phyloP scores from a whole-genome alignment of 768 basidiomycete genomes.

The Asterophora parasitica region DNA sequence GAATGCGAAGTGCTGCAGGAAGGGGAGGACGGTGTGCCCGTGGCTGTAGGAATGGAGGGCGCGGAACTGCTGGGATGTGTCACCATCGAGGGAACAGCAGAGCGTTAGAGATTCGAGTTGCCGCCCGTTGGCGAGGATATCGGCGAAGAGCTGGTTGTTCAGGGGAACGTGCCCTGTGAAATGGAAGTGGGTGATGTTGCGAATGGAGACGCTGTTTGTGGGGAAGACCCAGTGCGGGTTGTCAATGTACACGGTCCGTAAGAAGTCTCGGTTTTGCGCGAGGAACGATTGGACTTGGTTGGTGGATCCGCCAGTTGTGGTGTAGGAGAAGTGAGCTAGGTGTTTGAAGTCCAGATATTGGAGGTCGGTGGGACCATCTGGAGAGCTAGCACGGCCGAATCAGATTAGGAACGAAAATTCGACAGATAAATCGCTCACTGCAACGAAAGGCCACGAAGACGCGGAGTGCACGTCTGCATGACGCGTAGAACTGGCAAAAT shows the following conservation, averaged over 20 bases:
- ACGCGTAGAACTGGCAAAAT: constrained; percentile 48
- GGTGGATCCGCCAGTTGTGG: constrained; percentile 37
- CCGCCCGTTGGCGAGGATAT: constrained; percentile 55
- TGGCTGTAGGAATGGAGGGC: constrained; percentile 19
- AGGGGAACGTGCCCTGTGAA: constrained; percentile 54
- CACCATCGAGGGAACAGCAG: constrained; percentile 48
- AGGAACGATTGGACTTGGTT: constrained; percentile 42
- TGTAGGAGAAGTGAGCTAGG: constrained; percentile 55
- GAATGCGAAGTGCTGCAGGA: constrained; percentile 63
- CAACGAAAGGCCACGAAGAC: constrained; percentile 53
- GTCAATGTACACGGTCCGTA: constrained; percentile 52
- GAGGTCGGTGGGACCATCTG: constrained; percentile 40
- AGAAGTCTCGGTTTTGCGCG: constrained; percentile 43
- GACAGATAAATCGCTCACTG: constrained; percentile 30
- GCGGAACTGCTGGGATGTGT: constrained; percentile 48
- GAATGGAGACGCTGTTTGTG: constrained; percentile 44
- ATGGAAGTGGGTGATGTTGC: constrained; percentile 60
- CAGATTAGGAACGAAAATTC: neutral
- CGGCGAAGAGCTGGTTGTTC: constrained; percentile 47
- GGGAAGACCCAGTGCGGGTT: constrained; percentile 58
- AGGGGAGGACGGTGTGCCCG: constrained; percentile 38
- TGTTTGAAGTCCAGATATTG: constrained; percentile 47
- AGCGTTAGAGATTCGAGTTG: constrained; percentile 62
- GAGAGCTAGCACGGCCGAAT: constrained; percentile 28
- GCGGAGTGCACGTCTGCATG: constrained; percentile 46